Evolutionary conservation across 176 grass and related monocot genomes (phyloP), one percentile per base, ranked within the genome.

Genomic region (Thinopyrum elongatum): DNA sequence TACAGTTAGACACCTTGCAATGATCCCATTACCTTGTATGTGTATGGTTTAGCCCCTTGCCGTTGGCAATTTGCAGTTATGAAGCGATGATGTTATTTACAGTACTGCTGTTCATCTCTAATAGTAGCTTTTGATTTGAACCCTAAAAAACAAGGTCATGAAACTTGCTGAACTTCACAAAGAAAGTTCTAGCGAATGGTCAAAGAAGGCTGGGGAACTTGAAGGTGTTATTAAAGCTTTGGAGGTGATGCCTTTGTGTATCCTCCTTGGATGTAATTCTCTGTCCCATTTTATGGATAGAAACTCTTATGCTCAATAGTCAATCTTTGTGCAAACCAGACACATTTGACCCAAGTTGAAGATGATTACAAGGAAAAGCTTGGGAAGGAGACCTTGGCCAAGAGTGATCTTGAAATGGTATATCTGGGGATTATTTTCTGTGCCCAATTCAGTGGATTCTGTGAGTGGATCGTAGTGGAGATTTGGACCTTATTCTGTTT

Each of bases 151-250:
- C 55, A 72, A 99, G 97, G 97, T 99, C 76, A 91, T 76, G 85
- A 99, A 93, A 80, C 97, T 96, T 81, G 85, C 72, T 77, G 97
- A 91, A 49, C 92, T 97, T 84, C 90, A 99, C 83, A 94, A 99
- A 86, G 97, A 94, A 85, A 96, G 92, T 87, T 91, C 97, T 6
- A 88, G 88, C 7, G 94, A 99, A 92, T 96, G 92, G 92, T 99
- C 94, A 15, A 99, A 94, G 81, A 99, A 96, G 60, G 81, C 92
- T 25, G 92, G 92, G 62, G 92, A 96, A 81, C 97, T 99, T 26
- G 97, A 99, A 82, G 97, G 97, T 78, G 97, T 99, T 83, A 96
- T 99, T 77, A 96, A 99, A 94, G 94, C 97, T 81, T 90, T 99
- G 87, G 90, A 99, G 97, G 97, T 99, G 76, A 90, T 25, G 12